phyloP scores from a whole-genome alignment of 2,329 filamentous ascomycete species.

The Botrytis deweyae region DNA sequence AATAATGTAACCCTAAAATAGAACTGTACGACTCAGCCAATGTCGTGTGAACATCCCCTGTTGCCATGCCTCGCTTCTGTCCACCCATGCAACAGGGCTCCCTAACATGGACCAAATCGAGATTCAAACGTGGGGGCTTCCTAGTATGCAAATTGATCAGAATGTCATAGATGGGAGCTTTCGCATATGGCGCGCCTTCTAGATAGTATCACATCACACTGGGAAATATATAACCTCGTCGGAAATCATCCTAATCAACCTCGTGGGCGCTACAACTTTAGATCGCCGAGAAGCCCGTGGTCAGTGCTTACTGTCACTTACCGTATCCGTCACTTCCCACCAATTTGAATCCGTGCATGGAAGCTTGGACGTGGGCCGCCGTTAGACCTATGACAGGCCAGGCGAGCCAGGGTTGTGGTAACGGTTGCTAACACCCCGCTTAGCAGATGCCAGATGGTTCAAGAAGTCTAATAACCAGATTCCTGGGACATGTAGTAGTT shows the following conservation, averaged over 20 bases:
- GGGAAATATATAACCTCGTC: neutral
- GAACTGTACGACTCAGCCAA: neutral
- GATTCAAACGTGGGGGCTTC: neutral
- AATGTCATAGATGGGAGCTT: neutral
- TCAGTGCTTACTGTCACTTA: neutral
- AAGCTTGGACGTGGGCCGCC: neutral
- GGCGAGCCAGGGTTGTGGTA: neutral
- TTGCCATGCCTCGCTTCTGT: constrained; percentile 6
- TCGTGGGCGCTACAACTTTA: neutral
- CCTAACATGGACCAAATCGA: no score
- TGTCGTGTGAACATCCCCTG: neutral
- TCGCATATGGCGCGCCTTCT: neutral
- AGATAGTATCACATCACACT: neutral
- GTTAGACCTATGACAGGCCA: neutral
- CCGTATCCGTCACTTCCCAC: neutral
- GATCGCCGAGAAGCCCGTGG: neutral
- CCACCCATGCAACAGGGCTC: neutral
- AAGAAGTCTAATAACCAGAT: neutral
- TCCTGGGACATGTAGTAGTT: neutral
- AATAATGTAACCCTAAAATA: constrained; percentile 10
- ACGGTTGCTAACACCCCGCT: neutral
- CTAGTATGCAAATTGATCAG: neutral
- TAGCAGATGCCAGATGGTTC: no score
- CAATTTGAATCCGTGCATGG: neutral
- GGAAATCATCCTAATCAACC: neutral